Evolutionary conservation across 2,329 filamentous ascomycete species (phyloP).

Genomic region (Scolecobasidium constrictum): DNA sequence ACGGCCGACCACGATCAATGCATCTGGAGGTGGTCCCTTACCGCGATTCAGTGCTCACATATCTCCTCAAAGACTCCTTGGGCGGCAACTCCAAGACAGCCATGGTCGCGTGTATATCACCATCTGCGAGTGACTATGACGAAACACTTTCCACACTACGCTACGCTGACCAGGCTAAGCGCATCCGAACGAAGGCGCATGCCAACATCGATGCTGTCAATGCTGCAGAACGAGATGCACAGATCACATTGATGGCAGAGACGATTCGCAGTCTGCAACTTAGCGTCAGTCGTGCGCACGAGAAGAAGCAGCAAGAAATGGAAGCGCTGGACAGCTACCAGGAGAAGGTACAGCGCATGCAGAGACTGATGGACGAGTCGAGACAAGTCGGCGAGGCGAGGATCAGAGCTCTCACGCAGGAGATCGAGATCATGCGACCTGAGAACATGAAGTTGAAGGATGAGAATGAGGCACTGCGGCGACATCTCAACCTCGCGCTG

Average conservation of each 20-base stretch:
- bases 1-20: slow-evolving; percentile 40
- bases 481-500: slow-evolving; percentile 80
- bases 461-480: slow-evolving; percentile 76
- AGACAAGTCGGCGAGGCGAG: slow-evolving; percentile 85
- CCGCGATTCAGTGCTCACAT: slow-evolving; percentile 71
- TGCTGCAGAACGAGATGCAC: slow-evolving; percentile 83
- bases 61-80: slow-evolving; percentile 90
- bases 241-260: slow-evolving; percentile 89
- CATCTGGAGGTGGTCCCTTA: slow-evolving; percentile 56
- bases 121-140: slow-evolving; percentile 88
- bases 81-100: slow-evolving; percentile 97
- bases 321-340: slow-evolving; percentile 91
- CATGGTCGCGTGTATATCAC: slow-evolving; percentile 97
- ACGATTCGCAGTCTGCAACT: slow-evolving; percentile 83
- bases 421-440: slow-evolving; percentile 37
- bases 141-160: slow-evolving; percentile 92
- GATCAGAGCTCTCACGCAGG: slow-evolving; percentile 64
- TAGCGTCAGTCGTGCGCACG: slow-evolving; percentile 43
- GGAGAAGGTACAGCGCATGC: slow-evolving; percentile 77
- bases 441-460: slow-evolving; percentile 45
- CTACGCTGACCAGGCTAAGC: slow-evolving; percentile 96
- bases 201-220: slow-evolving; percentile 95
- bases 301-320: slow-evolving; percentile 41
- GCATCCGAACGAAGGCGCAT: slow-evolving; percentile 84
- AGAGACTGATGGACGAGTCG: slow-evolving; percentile 91